Base-by-base conservation (phyloP, 2,329 filamentous ascomycete species). In the Fusarium stilboides region DNA sequence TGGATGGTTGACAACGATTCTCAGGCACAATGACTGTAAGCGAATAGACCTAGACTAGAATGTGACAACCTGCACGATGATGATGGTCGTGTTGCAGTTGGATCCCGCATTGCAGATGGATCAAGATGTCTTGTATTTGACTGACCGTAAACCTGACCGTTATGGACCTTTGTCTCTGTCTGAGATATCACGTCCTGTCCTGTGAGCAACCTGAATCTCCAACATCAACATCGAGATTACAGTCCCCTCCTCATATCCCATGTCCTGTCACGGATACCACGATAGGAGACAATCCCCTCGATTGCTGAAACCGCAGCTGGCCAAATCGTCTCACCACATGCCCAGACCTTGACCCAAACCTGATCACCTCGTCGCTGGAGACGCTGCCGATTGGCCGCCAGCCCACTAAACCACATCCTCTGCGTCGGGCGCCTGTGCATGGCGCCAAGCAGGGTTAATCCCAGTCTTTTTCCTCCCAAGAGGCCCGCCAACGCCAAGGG, bases 381-480 rank as follows among this genome's bases (percentile, higher is more conserved):
- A 45, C 49, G 56, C 60, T 65, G 69, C 71, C 71, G 69, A 73
- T 73, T 73, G 71, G 70, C 9, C 28, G 10, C 28, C 10, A 31
- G 10, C 28, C 6, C 10, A 24, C 5, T 19, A 36, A 24, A 34
- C 37, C 60, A 43, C 49, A 39, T 58, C 26, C 42, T 45, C 28
- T 51, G 57, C 65, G 59, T 74, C 72, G 63, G 72, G 72, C 72
- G 72, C 72, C 72, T 71, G 65, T 74, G 72, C 72, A 74, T 57
- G 24, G 31, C 37, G 49, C 58, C 47, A 44, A 59, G 37, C 66
- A 66, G 49, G 66, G 66, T 34, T 28, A 24, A 65, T 65, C 66
- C 57, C 37, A 70, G 64, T 58, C 66, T 61, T 62, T 53, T 42
- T 26, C 39, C 15, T 20, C 20, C 33, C 44, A 20, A 34, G 62